Base-by-base conservation (phyloP, 495 filamentous ascomycete species). In the Aspergillus indologenus region DNA sequence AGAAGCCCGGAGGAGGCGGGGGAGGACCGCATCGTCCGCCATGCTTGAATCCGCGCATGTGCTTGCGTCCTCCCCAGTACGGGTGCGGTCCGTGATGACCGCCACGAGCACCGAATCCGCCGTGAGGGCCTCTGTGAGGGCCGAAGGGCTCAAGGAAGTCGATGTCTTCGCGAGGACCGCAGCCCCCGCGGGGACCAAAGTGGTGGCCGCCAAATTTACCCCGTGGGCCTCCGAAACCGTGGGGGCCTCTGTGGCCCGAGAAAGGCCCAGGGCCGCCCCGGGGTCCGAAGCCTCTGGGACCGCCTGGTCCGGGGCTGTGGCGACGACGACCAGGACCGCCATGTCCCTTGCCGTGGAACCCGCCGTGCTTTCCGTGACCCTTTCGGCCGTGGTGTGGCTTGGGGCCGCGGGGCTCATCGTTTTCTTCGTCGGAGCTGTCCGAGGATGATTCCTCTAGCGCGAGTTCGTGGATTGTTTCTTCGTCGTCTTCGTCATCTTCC, bases 41-140 rank as follows among this genome's bases (percentile, higher is more conserved):
- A 11, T 51, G 48, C 48, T 51, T 51, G 24, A 51, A 51, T 31
- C 48, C 48, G 15, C 22, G 21, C 48, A 51, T 51, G 48, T 29
- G 48, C 22, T 51, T 51, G 48, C 47, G 19, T 6, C 48, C 22
- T 51, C 48, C 48, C 22, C 23, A 51, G 23, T 24, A 29, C 1
- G 48, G 29, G 23, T 51, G 23, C 5, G 23, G 23, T 18, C 48
- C 48, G n/a, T n/a, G n/a, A 29, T 26, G 48, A 11, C 48, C 48
- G 15, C 45, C 45, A 23, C 23, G 45, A 48, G 45, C 8, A 23
- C 45, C 45, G 15, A 51, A 51, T 3, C 23, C 48, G 24, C 23
- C 2, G 34, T 40, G 34, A 11, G 5, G 34, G 12, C 34, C 34
- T 40, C 34, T 8, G 34, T 40, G 34, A 40, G 12, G 34, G 12